phyloP scores from a whole-genome alignment of 1,139 yeast genomes.

The Chernovozyma aurita region DNA sequence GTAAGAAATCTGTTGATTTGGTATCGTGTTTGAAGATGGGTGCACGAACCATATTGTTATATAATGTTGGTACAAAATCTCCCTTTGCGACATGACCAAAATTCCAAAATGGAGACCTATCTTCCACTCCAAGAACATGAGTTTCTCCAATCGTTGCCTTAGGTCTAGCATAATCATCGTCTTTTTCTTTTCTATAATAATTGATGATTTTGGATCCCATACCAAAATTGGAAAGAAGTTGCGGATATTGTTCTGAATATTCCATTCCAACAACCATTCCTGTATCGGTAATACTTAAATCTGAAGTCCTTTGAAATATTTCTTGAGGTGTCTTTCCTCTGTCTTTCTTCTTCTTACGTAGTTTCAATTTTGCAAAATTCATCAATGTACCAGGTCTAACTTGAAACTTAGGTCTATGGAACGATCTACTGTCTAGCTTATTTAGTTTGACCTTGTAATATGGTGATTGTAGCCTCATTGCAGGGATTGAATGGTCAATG shows the following conservation, averaged over 20 bases:
- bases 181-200: conserved; percentile 80
- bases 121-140: conserved; percentile 90
- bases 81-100: conserved; percentile 97
- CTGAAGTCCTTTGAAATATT: conserved; percentile 65
- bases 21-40: conserved; percentile 89
- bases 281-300: conserved; percentile 80
- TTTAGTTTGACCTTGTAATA: conserved; percentile 78
- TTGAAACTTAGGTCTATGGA: conserved; percentile 74
- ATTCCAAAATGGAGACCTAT: conserved; percentile 96
- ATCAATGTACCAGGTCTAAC: conserved; percentile 77
- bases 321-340: conserved; percentile 78
- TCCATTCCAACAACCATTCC: conserved; percentile 77
- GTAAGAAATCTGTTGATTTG: conserved; percentile 71
- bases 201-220: conserved; percentile 95
- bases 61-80: conserved; percentile 86
- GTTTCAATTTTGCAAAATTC: conserved; percentile 69
- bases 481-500: conserved; percentile 91
- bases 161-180: conserved; percentile 83
- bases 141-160: conserved; percentile 91
- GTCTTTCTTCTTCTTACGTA: conserved; percentile 87
- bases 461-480: conserved; percentile 83
- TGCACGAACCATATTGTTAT: conserved; percentile 88
- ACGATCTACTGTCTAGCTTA: conserved; percentile 66
- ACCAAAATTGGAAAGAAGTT: conserved; percentile 81
- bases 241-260: conserved; percentile 86